Percentiles rank a stretch among this genome's conserved stretches.
Evolutionary conservation across 306 rosid species (phyloP).

Genomic region (Lupinus albus): DNA sequence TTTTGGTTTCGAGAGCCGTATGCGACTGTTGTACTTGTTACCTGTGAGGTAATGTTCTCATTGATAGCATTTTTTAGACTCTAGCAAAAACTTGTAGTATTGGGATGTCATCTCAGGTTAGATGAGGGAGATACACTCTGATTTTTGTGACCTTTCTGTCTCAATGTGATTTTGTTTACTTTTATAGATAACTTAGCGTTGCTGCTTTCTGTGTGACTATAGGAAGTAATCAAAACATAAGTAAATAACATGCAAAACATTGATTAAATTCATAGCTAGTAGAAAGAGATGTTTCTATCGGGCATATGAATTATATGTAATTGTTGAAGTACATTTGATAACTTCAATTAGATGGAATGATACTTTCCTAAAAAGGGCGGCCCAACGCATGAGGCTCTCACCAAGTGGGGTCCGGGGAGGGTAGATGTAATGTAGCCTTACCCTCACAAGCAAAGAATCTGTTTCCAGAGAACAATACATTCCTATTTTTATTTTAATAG

Average conservation of each 20-base stretch:
- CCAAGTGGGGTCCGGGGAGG: too few species aligned
- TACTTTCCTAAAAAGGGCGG: too few species aligned
- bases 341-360: neutral
- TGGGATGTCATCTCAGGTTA: conserved; percentile 17
- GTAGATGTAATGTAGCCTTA: too few species aligned
- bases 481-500: conserved; percentile 7
- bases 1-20: conserved; percentile 98
- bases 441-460: too few species aligned
- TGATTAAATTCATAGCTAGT: conserved; percentile 20
- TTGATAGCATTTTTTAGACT: conserved; percentile 20
- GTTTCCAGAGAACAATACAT: neutral
- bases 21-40: conserved; percentile 85
- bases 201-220: conserved; percentile 22
- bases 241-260: conserved; percentile 22
- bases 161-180: conserved; percentile 18
- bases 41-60: conserved; percentile 77
- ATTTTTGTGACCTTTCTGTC: conserved; percentile 27
- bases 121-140: conserved; percentile 20
- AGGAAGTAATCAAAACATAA: conserved; percentile 16
- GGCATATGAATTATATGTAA: conserved; percentile 20
- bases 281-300: conserved; percentile 13
- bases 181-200: conserved; percentile 21
- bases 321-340: conserved; percentile 9
- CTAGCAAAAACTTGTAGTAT: conserved; percentile 17
- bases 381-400: too few species aligned